A percentile compares a stretch with the other conserved stretches of the same genome.
Conservation (phyloP, 306 rosid genomes). For the Acacia acuminata region DNA sequence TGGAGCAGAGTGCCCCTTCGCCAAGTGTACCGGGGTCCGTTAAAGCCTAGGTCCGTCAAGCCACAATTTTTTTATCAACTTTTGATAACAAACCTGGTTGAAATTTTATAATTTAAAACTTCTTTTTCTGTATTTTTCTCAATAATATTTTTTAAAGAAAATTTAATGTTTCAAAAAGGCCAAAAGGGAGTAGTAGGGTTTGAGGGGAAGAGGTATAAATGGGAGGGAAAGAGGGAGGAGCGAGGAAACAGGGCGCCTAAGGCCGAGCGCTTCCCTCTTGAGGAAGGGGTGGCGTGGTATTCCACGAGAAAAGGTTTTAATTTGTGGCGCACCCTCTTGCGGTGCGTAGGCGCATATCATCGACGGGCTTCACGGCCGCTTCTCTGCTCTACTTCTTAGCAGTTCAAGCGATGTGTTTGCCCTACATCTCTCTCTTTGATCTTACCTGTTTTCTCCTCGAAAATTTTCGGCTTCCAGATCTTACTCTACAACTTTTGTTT, state of each 20-base stretch:
- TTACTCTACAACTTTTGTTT: neutral
- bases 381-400: conserved; percentile 32
- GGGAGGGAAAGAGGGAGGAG: neutral
- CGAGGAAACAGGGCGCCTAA: conserved; percentile 8
- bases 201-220: neutral
- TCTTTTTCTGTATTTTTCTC: no score
- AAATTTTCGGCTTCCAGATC: neutral
- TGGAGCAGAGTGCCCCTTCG: no score
- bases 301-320: conserved; percentile 41
- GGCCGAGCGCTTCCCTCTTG: conserved; percentile 57
- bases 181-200: neutral
- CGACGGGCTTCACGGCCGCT: conserved; percentile 33
- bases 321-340: conserved; percentile 41
- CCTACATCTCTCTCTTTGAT: neutral
- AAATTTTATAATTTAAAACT: no score
- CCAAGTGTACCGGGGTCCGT: no score
- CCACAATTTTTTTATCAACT: no score
- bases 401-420: conserved; percentile 34
- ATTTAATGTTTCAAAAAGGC: no score
- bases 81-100: no score
- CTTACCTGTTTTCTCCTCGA: neutral
- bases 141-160: no score
- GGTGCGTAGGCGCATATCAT: conserved; percentile 41
- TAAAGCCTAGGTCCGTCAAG: no score
- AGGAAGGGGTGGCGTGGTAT: conserved; percentile 53